Conservation (phyloP, 176 grass and related monocot species). For the Themeda triandra region DNA sequence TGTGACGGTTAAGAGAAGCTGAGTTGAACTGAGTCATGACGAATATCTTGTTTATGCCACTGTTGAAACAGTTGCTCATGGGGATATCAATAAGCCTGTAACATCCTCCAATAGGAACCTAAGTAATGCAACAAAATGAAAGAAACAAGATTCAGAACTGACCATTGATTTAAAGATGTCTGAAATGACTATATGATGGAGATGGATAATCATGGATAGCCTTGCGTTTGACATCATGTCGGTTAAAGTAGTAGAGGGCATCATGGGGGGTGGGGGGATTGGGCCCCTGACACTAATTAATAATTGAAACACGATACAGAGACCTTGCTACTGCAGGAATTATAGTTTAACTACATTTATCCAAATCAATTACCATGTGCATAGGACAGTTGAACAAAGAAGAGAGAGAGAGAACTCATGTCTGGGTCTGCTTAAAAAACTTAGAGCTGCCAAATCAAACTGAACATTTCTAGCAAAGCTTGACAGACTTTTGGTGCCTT, state of each 20-base stretch:
- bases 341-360: slow-evolving; percentile 9
- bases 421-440: slow-evolving; percentile 10
- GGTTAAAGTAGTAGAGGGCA: slow-evolving; percentile 25
- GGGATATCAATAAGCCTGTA: slow-evolving; percentile 79
- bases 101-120: slow-evolving; percentile 88
- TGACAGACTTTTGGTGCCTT: background rate
- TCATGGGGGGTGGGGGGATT: background rate
- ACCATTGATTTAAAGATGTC: background rate
- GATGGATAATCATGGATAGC: slow-evolving; percentile 23
- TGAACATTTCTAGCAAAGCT: background rate
- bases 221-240: slow-evolving; percentile 31
- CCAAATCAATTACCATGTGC: slow-evolving; percentile 23
- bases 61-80: slow-evolving; percentile 93
- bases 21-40: slow-evolving; percentile 56
- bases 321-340: background rate
- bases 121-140: slow-evolving; percentile 30
- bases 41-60: slow-evolving; percentile 80
- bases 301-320: background rate
- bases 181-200: background rate
- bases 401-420: background rate
- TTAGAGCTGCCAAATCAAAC: background rate
- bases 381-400: background rate
- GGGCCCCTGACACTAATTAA: background rate
- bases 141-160: slow-evolving; percentile 26
- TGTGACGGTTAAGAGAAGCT: slow-evolving; percentile 74